Conservation (phyloP, 2,329 filamentous ascomycete species). For the Hirsutella rhossiliensis region DNA sequence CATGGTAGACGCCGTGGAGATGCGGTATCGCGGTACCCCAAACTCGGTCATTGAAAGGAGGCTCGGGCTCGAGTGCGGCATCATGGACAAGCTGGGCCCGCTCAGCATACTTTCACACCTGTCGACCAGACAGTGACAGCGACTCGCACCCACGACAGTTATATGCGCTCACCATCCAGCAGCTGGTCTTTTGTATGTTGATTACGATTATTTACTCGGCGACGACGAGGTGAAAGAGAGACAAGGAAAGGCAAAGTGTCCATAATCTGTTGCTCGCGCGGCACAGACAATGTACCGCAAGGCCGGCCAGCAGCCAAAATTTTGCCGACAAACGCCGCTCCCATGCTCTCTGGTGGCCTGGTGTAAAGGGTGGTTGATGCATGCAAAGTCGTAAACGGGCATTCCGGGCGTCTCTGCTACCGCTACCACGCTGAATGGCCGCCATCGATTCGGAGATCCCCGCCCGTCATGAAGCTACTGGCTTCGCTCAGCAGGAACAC, state of each 20-base stretch:
- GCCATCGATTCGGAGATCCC: slow-evolving; percentile 58
- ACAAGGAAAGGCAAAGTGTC: not conserved
- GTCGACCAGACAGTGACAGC: slow-evolving; percentile 4
- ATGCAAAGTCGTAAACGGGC: not conserved
- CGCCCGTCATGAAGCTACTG: slow-evolving; percentile 63
- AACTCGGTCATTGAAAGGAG: slow-evolving; percentile 31
- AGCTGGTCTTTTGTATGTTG: not conserved
- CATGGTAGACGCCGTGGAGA: slow-evolving; percentile 31
- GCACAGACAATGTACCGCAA: not conserved
- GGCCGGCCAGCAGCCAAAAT: not conserved
- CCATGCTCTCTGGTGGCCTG: not conserved
- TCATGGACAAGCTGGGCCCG: slow-evolving; percentile 32
- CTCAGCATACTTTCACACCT: slow-evolving; percentile 26
- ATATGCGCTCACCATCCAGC: not conserved
- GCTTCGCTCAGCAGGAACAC: slow-evolving; percentile 64
- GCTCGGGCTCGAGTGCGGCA: slow-evolving; percentile 31
- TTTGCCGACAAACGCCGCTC: not conserved
- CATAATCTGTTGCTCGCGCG: not conserved
- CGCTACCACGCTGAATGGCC: slow-evolving; percentile 49
- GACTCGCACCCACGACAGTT: not conserved
- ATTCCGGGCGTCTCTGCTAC: not conserved
- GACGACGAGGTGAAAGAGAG: not conserved
- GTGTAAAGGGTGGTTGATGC: not conserved
- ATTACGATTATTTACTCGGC: slow-evolving; percentile 1
- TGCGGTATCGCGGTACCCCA: slow-evolving; percentile 27